Evolutionary conservation across 176 grass and related monocot species (phyloP).

Genomic region (Urochloa ruziziensis): DNA sequence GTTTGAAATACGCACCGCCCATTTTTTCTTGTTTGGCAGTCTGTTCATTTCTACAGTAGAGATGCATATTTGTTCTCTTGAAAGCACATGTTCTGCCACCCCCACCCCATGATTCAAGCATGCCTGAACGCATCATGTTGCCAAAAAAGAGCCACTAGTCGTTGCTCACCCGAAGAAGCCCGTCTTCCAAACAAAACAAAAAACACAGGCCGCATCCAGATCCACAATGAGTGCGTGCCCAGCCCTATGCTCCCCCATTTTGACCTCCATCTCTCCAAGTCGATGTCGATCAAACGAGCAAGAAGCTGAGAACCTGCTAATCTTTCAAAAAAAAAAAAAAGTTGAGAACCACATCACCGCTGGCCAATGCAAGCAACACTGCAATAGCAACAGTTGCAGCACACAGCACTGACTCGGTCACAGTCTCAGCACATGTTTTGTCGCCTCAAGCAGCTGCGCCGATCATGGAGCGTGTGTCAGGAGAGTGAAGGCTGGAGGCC

Average conservation of each 20-base stretch:
- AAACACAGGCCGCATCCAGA: not conserved
- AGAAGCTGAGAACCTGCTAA: too few species aligned
- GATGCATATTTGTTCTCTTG: too few species aligned
- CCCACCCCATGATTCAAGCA: slow-evolving; percentile 30
- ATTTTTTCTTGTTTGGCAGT: not conserved
- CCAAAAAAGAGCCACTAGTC: not conserved
- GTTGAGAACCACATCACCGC: not conserved
- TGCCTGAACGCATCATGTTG: slow-evolving; percentile 9
- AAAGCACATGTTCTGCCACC: not conserved
- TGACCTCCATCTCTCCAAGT: not conserved
- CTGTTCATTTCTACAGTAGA: too few species aligned
- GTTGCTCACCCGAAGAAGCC: not conserved
- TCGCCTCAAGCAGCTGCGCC: not conserved
- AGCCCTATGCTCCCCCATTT: not conserved
- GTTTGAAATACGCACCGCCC: not conserved
- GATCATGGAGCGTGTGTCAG: slow-evolving; percentile 26
- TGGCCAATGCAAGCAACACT: not conserved
- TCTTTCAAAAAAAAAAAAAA: too few species aligned
- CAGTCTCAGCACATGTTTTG: slow-evolving; percentile 40
- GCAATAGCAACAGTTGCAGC: not conserved
- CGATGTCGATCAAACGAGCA: not conserved
- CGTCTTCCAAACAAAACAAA: not conserved
- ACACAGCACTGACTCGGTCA: not conserved
- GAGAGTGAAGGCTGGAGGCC: slow-evolving; percentile 19
- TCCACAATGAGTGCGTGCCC: not conserved